Conservation (phyloP, 768 basidiomycete species). For the Phlebiopsis gigantea region DNA sequence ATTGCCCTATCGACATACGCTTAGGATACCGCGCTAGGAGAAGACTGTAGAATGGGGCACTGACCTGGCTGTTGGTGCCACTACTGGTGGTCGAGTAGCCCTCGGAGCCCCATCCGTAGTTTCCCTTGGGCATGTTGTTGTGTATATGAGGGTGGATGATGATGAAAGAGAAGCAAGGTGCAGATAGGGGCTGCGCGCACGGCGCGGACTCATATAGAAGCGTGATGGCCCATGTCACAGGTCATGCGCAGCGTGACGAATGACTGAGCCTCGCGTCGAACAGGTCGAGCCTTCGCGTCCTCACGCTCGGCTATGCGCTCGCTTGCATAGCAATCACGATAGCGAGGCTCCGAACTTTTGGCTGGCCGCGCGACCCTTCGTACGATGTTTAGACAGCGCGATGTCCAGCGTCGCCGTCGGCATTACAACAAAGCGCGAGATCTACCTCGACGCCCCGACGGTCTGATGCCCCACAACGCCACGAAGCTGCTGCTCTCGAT, state of each 20-base stretch:
- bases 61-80: conserved; percentile 47
- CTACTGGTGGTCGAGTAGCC: conserved; percentile 8
- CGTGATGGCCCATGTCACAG: neutral
- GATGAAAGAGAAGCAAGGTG: neutral
- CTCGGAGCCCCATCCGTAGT: neutral
- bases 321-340: too few relatives aligned
- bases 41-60: conserved; percentile 6
- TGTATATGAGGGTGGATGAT: neutral
- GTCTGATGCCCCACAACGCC: too few relatives aligned
- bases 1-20: conserved; percentile 41
- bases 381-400: too few relatives aligned
- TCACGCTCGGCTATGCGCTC: too few relatives aligned
- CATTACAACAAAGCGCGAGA: too few relatives aligned
- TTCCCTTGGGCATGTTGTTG: conserved; percentile 1
- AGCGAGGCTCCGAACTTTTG: too few relatives aligned
- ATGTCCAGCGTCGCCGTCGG: too few relatives aligned
- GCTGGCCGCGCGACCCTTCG: too few relatives aligned
- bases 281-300: neutral
- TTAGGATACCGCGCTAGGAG: neutral
- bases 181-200: neutral
- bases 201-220: neutral
- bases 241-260: neutral
- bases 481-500: too few relatives aligned
- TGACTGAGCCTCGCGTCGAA: too few relatives aligned
- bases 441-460: too few relatives aligned